phyloP scores from a whole-genome alignment of 257 asterid species.

The Apocynum venetum region DNA sequence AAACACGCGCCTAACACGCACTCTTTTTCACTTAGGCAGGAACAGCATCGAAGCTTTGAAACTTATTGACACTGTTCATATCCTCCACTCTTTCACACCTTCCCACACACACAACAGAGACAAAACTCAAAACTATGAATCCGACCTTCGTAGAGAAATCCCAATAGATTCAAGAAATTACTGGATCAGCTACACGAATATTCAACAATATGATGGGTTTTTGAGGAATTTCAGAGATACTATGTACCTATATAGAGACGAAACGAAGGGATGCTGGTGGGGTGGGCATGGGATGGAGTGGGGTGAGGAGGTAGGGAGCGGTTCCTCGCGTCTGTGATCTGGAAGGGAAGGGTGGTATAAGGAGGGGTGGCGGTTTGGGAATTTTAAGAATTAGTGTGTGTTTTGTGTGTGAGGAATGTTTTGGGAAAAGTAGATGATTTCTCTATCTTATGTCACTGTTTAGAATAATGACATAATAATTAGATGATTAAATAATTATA shows the following conservation, averaged over 20 bases:
- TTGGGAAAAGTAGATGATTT: conserved; percentile 26
- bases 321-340: conserved; percentile 42
- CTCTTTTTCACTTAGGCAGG: conserved; percentile 38
- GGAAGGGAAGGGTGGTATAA: conserved; percentile 23
- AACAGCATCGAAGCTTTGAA: conserved; percentile 52
- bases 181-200: not conserved
- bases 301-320: not conserved
- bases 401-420: conserved; percentile 30
- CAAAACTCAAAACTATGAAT: conserved; percentile 9
- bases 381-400: conserved; percentile 16
- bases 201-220: conserved; percentile 24
- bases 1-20: conserved; percentile 19
- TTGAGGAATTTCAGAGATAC: conserved; percentile 8
- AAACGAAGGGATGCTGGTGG: conserved; percentile 13
- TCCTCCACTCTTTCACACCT: conserved; percentile 14
- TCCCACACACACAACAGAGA: not conserved
- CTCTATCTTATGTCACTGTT: conserved; percentile 20
- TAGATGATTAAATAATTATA: not conserved
- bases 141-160: not conserved
- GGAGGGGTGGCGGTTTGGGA: conserved; percentile 44
- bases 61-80: conserved; percentile 48
- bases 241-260: not conserved
- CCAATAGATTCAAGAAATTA: not conserved
- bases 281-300: not conserved
- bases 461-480: conserved; percentile 13